phyloP scores from a whole-genome alignment of 2,329 filamentous ascomycete genomes.

The Chrysosphaeria jannelii region DNA sequence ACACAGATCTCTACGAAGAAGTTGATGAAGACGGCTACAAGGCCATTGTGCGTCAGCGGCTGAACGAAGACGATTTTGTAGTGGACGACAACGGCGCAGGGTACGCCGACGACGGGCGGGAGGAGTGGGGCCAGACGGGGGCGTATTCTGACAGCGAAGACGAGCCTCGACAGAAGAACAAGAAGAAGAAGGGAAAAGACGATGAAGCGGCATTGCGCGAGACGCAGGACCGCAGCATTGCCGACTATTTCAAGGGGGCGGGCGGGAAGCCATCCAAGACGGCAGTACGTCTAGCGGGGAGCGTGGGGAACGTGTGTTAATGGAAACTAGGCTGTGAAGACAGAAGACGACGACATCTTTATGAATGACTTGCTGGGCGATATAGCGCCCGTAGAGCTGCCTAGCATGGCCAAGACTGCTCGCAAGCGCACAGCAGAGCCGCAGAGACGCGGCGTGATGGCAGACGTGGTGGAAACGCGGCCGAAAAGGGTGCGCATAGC shows the following conservation, averaged over 20 bases:
- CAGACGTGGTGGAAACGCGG: too few species aligned
- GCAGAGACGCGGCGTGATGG: conserved; percentile 40
- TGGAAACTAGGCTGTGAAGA: conserved; percentile 43
- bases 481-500: conserved; percentile 25
- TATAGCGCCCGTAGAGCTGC: conserved; percentile 65
- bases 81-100: conserved; percentile 95
- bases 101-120: conserved; percentile 84
- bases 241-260: conserved; percentile 75
- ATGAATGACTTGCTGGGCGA: conserved; percentile 60
- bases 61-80: conserved; percentile 91
- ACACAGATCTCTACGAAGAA: conserved; percentile 70
- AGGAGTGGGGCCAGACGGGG: conserved; percentile 58
- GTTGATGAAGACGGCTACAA: conserved; percentile 95
- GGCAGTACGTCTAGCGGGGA: conserved; percentile 47
- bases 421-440: conserved; percentile 45
- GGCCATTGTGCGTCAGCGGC: conserved; percentile 63
- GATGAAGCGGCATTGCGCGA: conserved; percentile 35
- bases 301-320: too few species aligned
- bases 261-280: conserved; percentile 36
- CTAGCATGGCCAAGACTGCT: too few species aligned
- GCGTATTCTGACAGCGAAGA: conserved; percentile 51
- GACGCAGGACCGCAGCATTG: conserved; percentile 72
- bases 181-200: neutral
- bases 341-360: conserved; percentile 71
- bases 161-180: conserved; percentile 10